Conservation (phyloP, 208 protist genomes). For the Paratrypanosoma confusum region DNA sequence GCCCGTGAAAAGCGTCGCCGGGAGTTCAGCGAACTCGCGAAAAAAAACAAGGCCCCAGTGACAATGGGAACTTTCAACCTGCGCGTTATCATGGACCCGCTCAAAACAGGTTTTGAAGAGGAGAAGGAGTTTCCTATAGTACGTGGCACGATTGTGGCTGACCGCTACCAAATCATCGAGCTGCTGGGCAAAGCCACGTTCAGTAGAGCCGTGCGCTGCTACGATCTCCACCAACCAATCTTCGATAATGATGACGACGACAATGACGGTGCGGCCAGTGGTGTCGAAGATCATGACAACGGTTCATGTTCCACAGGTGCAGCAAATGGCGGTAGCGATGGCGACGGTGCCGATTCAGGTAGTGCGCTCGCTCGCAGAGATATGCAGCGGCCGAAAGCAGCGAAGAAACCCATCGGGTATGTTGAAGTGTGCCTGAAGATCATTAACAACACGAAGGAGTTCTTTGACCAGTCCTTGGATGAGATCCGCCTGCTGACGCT, state of each 20-base stretch:
- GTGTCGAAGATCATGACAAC: neutral
- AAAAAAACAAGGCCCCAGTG: conserved; percentile 45
- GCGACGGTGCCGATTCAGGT: conserved; percentile 4
- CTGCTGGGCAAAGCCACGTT: conserved; percentile 93
- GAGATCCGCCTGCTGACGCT: conserved; percentile 94
- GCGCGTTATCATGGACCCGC: conserved; percentile 82
- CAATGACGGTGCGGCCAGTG: conserved; percentile 2
- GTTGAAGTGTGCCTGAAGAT: conserved; percentile 93
- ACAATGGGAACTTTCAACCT: conserved; percentile 87
- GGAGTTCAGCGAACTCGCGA: conserved; percentile 51
- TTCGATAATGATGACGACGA: conserved; percentile 42
- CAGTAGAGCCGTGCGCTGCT: conserved; percentile 88
- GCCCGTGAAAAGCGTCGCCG: conserved; percentile 53
- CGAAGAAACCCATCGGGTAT: conserved; percentile 34
- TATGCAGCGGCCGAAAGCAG: neutral
- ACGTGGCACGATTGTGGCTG: conserved; percentile 77
- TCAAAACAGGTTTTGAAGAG: conserved; percentile 91
- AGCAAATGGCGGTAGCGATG: neutral
- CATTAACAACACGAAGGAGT: conserved; percentile 97
- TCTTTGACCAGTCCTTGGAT: conserved; percentile 96
- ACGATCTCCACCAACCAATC: conserved; percentile 84
- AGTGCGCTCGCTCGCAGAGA: neutral
- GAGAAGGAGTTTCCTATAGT: conserved; percentile 89
- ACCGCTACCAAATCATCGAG: conserved; percentile 91
- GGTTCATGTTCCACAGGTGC: neutral